phyloP scores from a whole-genome alignment of 495 filamentous ascomycete genomes.

The Apodospora peruviana region DNA sequence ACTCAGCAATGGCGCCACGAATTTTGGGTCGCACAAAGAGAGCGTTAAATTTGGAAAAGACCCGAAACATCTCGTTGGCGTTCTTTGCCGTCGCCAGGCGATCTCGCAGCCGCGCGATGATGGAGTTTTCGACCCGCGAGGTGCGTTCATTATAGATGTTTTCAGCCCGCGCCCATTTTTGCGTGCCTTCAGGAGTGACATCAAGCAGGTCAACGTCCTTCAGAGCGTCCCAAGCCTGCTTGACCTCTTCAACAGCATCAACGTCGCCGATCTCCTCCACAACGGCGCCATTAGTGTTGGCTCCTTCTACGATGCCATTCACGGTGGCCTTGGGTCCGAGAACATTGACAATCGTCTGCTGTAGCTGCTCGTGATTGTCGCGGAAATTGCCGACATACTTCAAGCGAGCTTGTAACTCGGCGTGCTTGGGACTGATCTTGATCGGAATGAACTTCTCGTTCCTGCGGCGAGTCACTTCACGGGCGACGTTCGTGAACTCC shows the following conservation, averaged over 20 bases:
- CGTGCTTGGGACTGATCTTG: constrained; percentile 81
- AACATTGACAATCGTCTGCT: constrained; percentile 91
- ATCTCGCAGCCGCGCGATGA: constrained; percentile 91
- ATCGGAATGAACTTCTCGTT: constrained; percentile 98
- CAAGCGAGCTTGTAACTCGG: constrained; percentile 78
- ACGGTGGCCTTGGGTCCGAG: constrained; percentile 64
- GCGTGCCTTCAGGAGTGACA: constrained; percentile 80
- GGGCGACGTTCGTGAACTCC: constrained; percentile 94
- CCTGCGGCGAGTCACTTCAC: constrained; percentile 82
- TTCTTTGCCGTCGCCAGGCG: constrained; percentile 90
- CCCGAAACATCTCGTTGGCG: constrained; percentile 98
- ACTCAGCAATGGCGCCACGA: constrained; percentile 92
- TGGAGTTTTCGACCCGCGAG: constrained; percentile 94
- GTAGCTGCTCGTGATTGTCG: constrained; percentile 93
- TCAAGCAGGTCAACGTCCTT: constrained; percentile 94
- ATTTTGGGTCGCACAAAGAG: constrained; percentile 97
- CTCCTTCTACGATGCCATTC: constrained; percentile 44
- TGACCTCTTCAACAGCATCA: constrained; percentile 95
- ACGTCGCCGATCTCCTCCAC: constrained; percentile 95
- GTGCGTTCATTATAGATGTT: constrained; percentile 95
- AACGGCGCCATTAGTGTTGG: constrained; percentile 57
- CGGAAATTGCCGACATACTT: constrained; percentile 93
- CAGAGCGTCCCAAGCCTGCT: constrained; percentile 85
- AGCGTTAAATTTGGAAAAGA: constrained; percentile 99
- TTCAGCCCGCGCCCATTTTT: constrained; percentile 86